Percentiles rank a stretch among this genome's conserved stretches.
Conservation (phyloP, 495 filamentous ascomycete genomes). For the Aspergillus nanangensis region DNA sequence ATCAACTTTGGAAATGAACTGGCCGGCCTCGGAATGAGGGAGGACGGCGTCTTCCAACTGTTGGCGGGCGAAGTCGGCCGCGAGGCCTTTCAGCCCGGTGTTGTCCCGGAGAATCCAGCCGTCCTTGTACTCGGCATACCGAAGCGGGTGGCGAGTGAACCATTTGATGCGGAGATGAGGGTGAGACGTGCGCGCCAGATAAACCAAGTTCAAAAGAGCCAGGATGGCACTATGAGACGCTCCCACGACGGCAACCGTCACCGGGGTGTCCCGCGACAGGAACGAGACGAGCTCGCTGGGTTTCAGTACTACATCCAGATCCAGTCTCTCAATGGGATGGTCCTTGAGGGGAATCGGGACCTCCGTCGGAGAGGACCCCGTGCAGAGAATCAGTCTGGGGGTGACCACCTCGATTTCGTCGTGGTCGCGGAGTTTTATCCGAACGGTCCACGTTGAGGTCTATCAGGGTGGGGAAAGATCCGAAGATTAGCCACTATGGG, state of each 20-base stretch:
- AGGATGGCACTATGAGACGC: slow-evolving; percentile 60
- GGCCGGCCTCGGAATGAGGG: slow-evolving; percentile 41
- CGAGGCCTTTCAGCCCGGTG: slow-evolving; percentile 58
- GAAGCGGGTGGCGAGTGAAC: slow-evolving; percentile 56
- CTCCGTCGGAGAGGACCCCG: slow-evolving; percentile 48
- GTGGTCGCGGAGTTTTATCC: slow-evolving; percentile 23
- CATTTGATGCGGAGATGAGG: slow-evolving; percentile 52
- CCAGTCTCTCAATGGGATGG: slow-evolving; percentile 31
- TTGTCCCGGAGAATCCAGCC: slow-evolving; percentile 62
- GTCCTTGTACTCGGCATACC: slow-evolving; percentile 57
- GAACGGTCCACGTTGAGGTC: slow-evolving; percentile 42
- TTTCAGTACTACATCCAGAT: slow-evolving; percentile 53
- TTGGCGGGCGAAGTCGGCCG: slow-evolving; percentile 52
- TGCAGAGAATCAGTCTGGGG: slow-evolving; percentile 51
- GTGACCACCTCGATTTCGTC: slow-evolving; percentile 32
- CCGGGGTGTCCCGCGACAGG: slow-evolving; percentile 30
- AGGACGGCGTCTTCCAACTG: slow-evolving; percentile 51
- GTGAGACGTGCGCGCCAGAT: slow-evolving; percentile 44
- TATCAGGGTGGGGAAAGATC: background rate
- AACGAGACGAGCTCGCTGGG: slow-evolving; percentile 43
- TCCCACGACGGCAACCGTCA: slow-evolving; percentile 51
- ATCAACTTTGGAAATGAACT: slow-evolving; percentile 46
- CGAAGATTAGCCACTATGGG: slow-evolving; percentile 8
- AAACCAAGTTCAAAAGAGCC: slow-evolving; percentile 54
- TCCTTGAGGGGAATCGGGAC: slow-evolving; percentile 33